A percentile compares a stretch with the other conserved stretches of the same genome.
phyloP scores from a whole-genome alignment of 768 basidiomycete genomes.

The Pisolithus tinctorius region DNA sequence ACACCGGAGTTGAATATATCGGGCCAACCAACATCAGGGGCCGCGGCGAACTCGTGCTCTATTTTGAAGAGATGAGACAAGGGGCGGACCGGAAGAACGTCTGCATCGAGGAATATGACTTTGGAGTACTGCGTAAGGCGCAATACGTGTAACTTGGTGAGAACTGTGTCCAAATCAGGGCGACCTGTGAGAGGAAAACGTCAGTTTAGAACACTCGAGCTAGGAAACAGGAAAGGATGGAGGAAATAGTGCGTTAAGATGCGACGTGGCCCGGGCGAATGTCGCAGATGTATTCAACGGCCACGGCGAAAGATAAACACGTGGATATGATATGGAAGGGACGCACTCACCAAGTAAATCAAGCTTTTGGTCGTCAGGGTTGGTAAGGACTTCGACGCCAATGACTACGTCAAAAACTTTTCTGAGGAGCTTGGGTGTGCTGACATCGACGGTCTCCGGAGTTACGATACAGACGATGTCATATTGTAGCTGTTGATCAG shows the following conservation, averaged over 20 bases:
- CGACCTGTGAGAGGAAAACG: slow-evolving; percentile 55
- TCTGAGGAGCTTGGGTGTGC: slow-evolving; percentile 71
- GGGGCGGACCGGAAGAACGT: slow-evolving; percentile 82
- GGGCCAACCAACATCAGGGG: slow-evolving; percentile 97
- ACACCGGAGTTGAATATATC: slow-evolving; percentile 99
- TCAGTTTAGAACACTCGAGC: slow-evolving; percentile 7
- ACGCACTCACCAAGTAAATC: slow-evolving; percentile 71
- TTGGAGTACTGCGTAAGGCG: slow-evolving; percentile 83
- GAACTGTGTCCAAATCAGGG: slow-evolving; percentile 84
- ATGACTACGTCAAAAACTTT: slow-evolving; percentile 79
- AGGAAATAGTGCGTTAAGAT: slow-evolving; percentile 3
- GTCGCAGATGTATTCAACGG: not conserved
- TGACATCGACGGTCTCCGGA: slow-evolving; percentile 86
- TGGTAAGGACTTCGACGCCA: slow-evolving; percentile 85
- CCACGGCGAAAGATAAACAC: slow-evolving; percentile 1
- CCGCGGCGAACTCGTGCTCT: slow-evolving; percentile 82
- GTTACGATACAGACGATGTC: slow-evolving; percentile 88
- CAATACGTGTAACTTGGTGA: slow-evolving; percentile 96
- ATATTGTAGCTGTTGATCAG: slow-evolving; percentile 46
- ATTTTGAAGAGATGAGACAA: slow-evolving; percentile 88
- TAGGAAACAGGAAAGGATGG: slow-evolving; percentile 1
- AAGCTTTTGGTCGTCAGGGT: slow-evolving; percentile 59
- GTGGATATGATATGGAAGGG: slow-evolving; percentile 4
- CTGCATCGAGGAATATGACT: slow-evolving; percentile 88
- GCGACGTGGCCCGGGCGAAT: not conserved